Base-by-base conservation (phyloP, 2,329 filamentous ascomycete genomes). In the Pleoardoris graminearum region DNA sequence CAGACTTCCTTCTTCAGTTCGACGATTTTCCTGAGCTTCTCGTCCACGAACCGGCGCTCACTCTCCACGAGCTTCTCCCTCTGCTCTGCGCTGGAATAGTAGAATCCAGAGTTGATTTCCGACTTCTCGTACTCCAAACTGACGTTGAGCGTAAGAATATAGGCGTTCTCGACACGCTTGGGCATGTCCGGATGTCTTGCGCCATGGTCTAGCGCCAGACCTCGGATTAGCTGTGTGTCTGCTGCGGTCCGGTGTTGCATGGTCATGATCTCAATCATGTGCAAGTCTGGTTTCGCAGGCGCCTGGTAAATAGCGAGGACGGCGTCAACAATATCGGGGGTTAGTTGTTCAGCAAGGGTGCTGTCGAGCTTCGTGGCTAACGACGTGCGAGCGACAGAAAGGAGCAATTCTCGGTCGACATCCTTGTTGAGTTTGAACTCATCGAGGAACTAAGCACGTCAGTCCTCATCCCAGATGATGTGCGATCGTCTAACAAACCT, bases 261-360 rank as follows among this genome's bases (percentile, higher is more conserved):
- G 75, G 96, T 97, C 94, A 99, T 99, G 68, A 99, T 97, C 78
- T 99, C 94, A 62, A 99, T 84, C 94, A 99, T 99, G 80, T 97
- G 93, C 69, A 99, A 77, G 77, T 99, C 94, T 51, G 95, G 95
- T 80, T 97, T 97, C 58, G 85, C 86, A 22, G 90, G 90, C 16
- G 90, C 80, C 74, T 91, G 84, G 80, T 97, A 92, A 74, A 99
- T 99, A 60, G 94, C 85, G 51, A 99, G 86, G 42, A 99, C 94
- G 54, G 94, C 90, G 73, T 99, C 94, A 69, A 97, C 94, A 68
- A 99, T 96, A 67, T 91, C 89, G 52, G 94, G 91, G 0, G 92
- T 97, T 57, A 99, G 86, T 73, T 92, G 90, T 72, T 92, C 86
- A 44, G 94, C 94, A 54, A 99, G 85, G 32, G 86, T 88, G 58